Percentiles rank a stretch among this genome's conserved stretches.
These are phyloP conservation scores for Magnolia changhungtana DNA, from an alignment of 164 flowering plant genomes.

Conservation along the genomic window DNA sequence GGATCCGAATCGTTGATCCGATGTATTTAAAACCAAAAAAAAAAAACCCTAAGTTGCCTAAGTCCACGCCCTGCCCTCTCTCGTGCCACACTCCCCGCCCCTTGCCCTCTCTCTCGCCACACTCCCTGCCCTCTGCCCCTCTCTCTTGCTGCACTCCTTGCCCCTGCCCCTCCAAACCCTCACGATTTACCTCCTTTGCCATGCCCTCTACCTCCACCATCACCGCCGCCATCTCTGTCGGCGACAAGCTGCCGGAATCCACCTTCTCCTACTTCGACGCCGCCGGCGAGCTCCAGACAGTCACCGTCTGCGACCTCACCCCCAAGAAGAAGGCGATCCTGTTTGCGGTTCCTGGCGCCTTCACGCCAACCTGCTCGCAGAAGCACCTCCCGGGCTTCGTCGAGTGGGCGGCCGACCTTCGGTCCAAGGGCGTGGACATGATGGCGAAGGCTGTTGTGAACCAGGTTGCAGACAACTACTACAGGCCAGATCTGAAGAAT, in stretches of 20 bases:
- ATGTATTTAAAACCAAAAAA: too few relatives aligned
- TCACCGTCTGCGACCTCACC: slow-evolving; percentile 62
- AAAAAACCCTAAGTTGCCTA: too few relatives aligned
- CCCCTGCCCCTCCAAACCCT: neutral
- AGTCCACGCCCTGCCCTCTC: too few relatives aligned
- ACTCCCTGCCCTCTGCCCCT: too few relatives aligned
- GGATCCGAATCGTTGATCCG: too few relatives aligned
- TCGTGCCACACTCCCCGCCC: too few relatives aligned
- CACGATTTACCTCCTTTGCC: slow-evolving; percentile 17
- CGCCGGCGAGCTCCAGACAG: slow-evolving; percentile 57
- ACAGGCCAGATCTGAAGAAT: too few relatives aligned
- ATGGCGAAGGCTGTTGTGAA: too few relatives aligned
- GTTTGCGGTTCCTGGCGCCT: slow-evolving; percentile 89
- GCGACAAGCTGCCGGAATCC: slow-evolving; percentile 72
- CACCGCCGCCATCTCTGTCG: slow-evolving; percentile 68
- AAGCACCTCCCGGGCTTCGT: slow-evolving; percentile 82
- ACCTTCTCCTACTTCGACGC: slow-evolving; percentile 74
- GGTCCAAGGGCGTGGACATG: slow-evolving; percentile 58
- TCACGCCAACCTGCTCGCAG: slow-evolving; percentile 90
- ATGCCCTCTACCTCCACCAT: slow-evolving; percentile 14
- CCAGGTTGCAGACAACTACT: too few relatives aligned
- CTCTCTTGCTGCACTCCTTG: too few relatives aligned
- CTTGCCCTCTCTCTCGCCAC: too few relatives aligned
- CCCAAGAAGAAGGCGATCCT: slow-evolving; percentile 57
- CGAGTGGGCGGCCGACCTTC: slow-evolving; percentile 54